A percentile compares a stretch with the other conserved stretches of the same genome.
phyloP scores from a whole-genome alignment of 169 alveolate genomes.

The Eimeria necatrix region DNA sequence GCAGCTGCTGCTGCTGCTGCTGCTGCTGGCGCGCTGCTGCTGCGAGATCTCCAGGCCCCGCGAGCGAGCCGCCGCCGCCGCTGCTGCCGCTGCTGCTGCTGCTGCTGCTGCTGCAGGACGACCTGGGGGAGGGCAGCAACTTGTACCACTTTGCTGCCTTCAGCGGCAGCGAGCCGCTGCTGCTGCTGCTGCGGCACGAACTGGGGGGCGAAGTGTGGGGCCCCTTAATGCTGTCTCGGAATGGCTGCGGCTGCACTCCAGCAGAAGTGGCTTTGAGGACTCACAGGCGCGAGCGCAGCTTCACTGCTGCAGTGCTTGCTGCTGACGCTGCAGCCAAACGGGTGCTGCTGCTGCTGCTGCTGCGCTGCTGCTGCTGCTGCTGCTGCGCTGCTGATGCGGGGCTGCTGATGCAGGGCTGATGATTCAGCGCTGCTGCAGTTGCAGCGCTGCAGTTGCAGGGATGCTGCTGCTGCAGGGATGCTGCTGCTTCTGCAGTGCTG shows the following conservation, averaged over 20 bases:
- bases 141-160: conserved; percentile 13
- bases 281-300: background rate
- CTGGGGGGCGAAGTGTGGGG: background rate
- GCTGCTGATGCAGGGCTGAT: background rate
- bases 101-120: conserved; percentile 31
- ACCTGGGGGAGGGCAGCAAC: conserved; percentile 34
- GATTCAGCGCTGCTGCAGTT: background rate
- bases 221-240: background rate
- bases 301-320: background rate
- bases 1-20: conserved; percentile 40
- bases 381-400: background rate
- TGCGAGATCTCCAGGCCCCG: background rate
- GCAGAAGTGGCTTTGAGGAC: background rate
- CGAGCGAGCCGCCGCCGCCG: background rate
- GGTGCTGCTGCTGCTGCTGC: background rate
- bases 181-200: background rate
- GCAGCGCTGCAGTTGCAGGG: background rate
- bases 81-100: conserved; percentile 31
- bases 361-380: conserved; percentile 5
- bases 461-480: background rate
- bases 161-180: background rate
- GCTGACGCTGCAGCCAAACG: background rate
- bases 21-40: conserved; percentile 31
- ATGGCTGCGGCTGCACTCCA: conserved; percentile 17
- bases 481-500: background rate